Evolutionary conservation across 192 early-diverging fungal species (phyloP).

Genomic region (Pilobolus umbonatus): DNA sequence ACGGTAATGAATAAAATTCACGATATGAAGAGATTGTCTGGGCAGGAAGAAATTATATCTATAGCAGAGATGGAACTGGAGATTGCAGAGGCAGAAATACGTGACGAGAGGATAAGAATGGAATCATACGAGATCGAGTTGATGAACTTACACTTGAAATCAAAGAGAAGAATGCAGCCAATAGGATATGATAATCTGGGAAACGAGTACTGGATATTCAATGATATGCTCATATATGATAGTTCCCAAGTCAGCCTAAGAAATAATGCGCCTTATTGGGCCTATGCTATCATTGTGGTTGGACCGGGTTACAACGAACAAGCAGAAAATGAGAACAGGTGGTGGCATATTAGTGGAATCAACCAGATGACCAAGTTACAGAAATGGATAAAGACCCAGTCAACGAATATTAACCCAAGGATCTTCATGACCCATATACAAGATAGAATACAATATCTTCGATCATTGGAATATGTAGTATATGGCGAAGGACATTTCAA

Average conservation of each 20-base stretch:
- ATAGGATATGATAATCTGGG: background rate
- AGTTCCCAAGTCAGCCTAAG: background rate
- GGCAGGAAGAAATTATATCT: background rate
- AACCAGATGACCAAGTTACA: background rate
- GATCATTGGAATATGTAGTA: background rate
- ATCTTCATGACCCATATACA: conserved; percentile 12
- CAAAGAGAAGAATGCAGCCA: background rate
- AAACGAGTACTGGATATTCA: conserved; percentile 22
- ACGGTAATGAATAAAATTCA: background rate
- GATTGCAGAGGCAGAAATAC: background rate
- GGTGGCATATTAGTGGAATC: conserved; percentile 21
- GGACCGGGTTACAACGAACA: conserved; percentile 5
- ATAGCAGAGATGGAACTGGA: conserved; percentile 9
- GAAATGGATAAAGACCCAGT: conserved; percentile 7
- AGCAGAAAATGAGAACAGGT: background rate
- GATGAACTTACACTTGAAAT: conserved; percentile 2
- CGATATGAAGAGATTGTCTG: background rate
- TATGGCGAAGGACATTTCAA: conserved; percentile 10
- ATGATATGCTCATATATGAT: conserved; percentile 8
- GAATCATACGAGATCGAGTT: background rate
- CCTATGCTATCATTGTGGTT: conserved; percentile 15
- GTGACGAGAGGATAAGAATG: background rate
- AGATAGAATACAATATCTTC: conserved; percentile 3
- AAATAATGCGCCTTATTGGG: conserved; percentile 18
- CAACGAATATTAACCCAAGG: background rate